These are phyloP conservation scores for Pilasporangium apinafurcum DNA, from an alignment of 352 stramenopile genomes.

Conservation along the genomic window DNA sequence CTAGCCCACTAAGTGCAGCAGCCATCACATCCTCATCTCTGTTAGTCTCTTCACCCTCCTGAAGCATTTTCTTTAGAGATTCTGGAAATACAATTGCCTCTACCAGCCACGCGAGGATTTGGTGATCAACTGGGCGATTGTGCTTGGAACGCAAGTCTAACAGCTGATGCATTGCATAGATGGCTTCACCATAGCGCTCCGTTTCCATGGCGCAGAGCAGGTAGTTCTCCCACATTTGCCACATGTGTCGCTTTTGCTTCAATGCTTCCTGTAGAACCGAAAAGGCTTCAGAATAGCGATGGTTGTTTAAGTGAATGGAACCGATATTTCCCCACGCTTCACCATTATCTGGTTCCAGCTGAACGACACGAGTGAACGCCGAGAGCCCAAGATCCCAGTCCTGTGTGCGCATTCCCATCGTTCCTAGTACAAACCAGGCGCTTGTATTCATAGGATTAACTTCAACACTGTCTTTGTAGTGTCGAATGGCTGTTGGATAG, in stretches of 20 bases:
- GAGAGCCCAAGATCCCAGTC: slow-evolving; percentile 82
- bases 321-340: slow-evolving; percentile 95
- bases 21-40: slow-evolving; percentile 9
- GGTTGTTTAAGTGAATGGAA: slow-evolving; percentile 87
- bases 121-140: slow-evolving; percentile 64
- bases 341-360: slow-evolving; percentile 91
- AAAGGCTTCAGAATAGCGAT: slow-evolving; percentile 73
- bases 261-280: slow-evolving; percentile 79
- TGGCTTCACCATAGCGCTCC: slow-evolving; percentile 64
- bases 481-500: slow-evolving; percentile 53
- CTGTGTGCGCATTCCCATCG: slow-evolving; percentile 86
- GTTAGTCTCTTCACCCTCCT: slow-evolving; percentile 9
- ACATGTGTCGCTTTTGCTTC: slow-evolving; percentile 89
- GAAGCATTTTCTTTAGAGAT: slow-evolving; percentile 29
- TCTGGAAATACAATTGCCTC: slow-evolving; percentile 70
- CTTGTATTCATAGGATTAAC: slow-evolving; percentile 88
- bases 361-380: slow-evolving; percentile 91
- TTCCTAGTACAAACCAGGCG: slow-evolving; percentile 92
- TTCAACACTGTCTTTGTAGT: slow-evolving; percentile 81
- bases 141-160: slow-evolving; percentile 78
- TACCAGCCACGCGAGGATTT: slow-evolving; percentile 79
- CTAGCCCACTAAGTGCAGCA: slow-evolving; percentile 6
- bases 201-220: slow-evolving; percentile 74
- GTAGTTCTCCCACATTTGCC: slow-evolving; percentile 93
- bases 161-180: slow-evolving; percentile 81